Evolutionary conservation across 2,329 filamentous ascomycete species (phyloP).

Genomic region (Aurifilum marmelostoma): DNA sequence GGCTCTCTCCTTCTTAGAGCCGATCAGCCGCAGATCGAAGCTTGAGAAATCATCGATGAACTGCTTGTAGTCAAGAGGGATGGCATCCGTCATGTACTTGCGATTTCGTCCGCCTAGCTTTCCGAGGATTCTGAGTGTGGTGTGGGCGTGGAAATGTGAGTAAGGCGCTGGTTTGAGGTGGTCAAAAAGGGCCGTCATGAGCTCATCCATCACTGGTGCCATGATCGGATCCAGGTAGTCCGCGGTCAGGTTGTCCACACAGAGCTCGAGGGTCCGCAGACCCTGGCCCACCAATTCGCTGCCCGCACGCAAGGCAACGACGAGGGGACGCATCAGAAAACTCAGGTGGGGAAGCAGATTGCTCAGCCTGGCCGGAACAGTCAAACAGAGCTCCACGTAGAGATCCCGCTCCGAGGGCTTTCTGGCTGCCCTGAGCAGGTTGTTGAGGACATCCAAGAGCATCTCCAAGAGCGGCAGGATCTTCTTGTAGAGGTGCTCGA

Average conservation of each 20-base stretch:
- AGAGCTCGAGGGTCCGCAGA: constrained; percentile 88
- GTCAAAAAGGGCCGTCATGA: constrained; percentile 97
- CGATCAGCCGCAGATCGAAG: constrained; percentile 86
- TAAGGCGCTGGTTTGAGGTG: constrained; percentile 93
- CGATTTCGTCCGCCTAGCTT: constrained; percentile 95
- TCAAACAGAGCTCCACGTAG: constrained; percentile 95
- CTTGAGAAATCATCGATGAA: constrained; percentile 88
- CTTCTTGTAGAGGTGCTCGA: constrained; percentile 97
- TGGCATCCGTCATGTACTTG: constrained; percentile 90
- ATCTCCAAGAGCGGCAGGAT: constrained; percentile 95
- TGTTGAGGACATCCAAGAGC: constrained; percentile 96
- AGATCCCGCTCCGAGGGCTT: constrained; percentile 91
- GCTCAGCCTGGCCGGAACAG: constrained; percentile 90
- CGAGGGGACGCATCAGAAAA: constrained; percentile 94
- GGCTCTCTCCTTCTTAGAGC: constrained; percentile 83
- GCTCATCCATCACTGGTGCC: constrained; percentile 96
- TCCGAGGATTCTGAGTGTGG: constrained; percentile 94
- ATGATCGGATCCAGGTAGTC: constrained; percentile 99
- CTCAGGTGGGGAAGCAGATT: constrained; percentile 94
- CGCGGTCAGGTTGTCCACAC: constrained; percentile 95
- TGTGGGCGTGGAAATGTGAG: constrained; percentile 96
- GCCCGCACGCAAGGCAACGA: constrained; percentile 90
- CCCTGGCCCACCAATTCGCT: constrained; percentile 95
- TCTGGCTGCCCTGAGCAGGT: constrained; percentile 83
- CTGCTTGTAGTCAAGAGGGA: constrained; percentile 79